A percentile compares a stretch with the other conserved stretches of the same genome.
Evolutionary conservation across 148 eudicot genomes (phyloP).

Genomic region (Chenopodium berlandieri): DNA sequence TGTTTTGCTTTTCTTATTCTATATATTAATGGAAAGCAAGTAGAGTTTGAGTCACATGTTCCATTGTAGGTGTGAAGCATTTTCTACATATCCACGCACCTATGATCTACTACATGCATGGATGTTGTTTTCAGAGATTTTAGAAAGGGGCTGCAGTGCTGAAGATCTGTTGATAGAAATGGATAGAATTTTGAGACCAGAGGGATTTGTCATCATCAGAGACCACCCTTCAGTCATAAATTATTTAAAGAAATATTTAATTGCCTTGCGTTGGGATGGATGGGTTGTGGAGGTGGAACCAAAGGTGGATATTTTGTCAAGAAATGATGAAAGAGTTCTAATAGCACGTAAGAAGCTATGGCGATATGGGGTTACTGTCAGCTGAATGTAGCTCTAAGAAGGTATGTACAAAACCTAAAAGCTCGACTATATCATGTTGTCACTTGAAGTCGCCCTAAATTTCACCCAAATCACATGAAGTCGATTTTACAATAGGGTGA

Average conservation of each 20-base stretch:
- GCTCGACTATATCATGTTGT: background rate
- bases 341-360: slow-evolving; percentile 59
- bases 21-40: background rate
- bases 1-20: background rate
- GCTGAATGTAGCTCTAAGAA: slow-evolving; percentile 29
- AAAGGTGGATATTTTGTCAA: slow-evolving; percentile 56
- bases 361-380: slow-evolving; percentile 30
- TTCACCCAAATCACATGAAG: background rate
- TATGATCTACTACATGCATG: slow-evolving; percentile 49
- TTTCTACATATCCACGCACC: slow-evolving; percentile 47
- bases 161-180: slow-evolving; percentile 47
- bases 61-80: slow-evolving; percentile 42
- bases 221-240: slow-evolving; percentile 37
- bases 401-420: slow-evolving; percentile 20
- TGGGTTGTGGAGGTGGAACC: slow-evolving; percentile 72
- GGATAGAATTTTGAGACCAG: slow-evolving; percentile 46
- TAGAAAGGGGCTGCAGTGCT: slow-evolving; percentile 39
- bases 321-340: slow-evolving; percentile 59
- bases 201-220: slow-evolving; percentile 44
- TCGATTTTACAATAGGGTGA: too few species aligned
- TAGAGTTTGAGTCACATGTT: slow-evolving; percentile 20
- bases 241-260: slow-evolving; percentile 29
- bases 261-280: slow-evolving; percentile 45
- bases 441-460: background rate
- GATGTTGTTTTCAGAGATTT: slow-evolving; percentile 37